phyloP scores from a whole-genome alignment of 2,329 filamentous ascomycete species.

The Colletotrichum simmondsii region DNA sequence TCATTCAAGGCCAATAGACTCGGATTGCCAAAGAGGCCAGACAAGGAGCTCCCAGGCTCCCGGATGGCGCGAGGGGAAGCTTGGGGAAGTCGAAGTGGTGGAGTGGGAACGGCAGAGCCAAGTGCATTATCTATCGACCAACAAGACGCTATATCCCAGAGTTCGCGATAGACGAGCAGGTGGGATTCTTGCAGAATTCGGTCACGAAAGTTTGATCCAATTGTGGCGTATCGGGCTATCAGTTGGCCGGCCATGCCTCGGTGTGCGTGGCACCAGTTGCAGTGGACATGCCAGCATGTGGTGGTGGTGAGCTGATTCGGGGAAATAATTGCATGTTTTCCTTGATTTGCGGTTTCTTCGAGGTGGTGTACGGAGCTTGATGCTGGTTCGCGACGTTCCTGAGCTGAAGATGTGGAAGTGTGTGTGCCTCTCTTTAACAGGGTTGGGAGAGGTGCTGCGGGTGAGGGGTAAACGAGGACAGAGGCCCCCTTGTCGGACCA shows the following conservation, averaged over 20 bases:
- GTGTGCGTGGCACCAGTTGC: constrained; percentile 8
- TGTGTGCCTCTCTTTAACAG: neutral
- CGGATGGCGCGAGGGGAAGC: neutral
- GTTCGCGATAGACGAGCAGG: constrained; percentile 15
- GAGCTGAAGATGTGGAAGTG: constrained; percentile 11
- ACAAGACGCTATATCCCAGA: neutral
- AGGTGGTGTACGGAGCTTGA: constrained; percentile 24
- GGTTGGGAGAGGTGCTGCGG: neutral
- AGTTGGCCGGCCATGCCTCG: neutral
- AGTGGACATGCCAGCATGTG: neutral
- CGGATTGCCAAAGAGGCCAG: neutral
- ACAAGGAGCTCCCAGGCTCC: constrained; percentile 10
- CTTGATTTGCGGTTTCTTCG: neutral
- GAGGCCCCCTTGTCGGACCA: neutral
- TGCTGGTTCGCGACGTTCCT: constrained; percentile 33
- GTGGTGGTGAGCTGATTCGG: constrained; percentile 12
- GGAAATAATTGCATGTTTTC: constrained; percentile 19
- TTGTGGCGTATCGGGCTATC: constrained; percentile 11
- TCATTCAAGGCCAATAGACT: neutral
- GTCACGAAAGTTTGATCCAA: constrained; percentile 18
- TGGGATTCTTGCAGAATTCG: constrained; percentile 25
- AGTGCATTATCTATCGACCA: constrained; percentile 1
- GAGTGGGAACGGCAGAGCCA: constrained; percentile 9
- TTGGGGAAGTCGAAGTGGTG: neutral
- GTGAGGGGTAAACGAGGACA: constrained; percentile 9